Conservation (phyloP, 345 rosid genomes). For the Brassica incana region DNA sequence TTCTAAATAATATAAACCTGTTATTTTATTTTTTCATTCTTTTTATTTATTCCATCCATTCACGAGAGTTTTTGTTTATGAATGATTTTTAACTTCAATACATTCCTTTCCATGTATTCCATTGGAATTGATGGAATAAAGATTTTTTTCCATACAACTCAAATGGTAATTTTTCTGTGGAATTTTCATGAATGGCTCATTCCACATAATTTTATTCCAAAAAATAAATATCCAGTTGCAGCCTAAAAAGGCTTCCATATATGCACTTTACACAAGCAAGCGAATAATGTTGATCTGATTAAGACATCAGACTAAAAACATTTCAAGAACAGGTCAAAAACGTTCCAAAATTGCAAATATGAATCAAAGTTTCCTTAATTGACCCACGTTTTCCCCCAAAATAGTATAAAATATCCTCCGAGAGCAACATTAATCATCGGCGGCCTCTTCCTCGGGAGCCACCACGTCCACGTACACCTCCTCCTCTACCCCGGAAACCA, state of each 20-base stretch:
- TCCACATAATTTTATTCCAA: too few relatives aligned
- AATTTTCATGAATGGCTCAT: too few relatives aligned
- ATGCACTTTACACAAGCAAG: not conserved
- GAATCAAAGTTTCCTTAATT: not conserved
- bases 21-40: too few relatives aligned
- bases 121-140: not conserved
- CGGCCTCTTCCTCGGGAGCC: constrained; percentile 31
- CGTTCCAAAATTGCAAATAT: constrained; percentile 16
- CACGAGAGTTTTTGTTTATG: not conserved
- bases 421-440: constrained; percentile 17
- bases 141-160: not conserved
- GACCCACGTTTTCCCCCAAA: not conserved
- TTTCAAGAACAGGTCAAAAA: not conserved
- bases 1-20: too few relatives aligned
- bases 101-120: not conserved
- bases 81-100: not conserved
- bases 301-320: not conserved
- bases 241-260: not conserved
- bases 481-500: constrained; percentile 53
- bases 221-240: too few relatives aligned
- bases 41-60: not conserved
- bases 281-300: not conserved
- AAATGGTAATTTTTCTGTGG: not conserved
- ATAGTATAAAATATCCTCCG: not conserved
- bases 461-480: constrained; percentile 1